Conservation (phyloP, 768 basidiomycete species). For the Lentinula lateritia region DNA sequence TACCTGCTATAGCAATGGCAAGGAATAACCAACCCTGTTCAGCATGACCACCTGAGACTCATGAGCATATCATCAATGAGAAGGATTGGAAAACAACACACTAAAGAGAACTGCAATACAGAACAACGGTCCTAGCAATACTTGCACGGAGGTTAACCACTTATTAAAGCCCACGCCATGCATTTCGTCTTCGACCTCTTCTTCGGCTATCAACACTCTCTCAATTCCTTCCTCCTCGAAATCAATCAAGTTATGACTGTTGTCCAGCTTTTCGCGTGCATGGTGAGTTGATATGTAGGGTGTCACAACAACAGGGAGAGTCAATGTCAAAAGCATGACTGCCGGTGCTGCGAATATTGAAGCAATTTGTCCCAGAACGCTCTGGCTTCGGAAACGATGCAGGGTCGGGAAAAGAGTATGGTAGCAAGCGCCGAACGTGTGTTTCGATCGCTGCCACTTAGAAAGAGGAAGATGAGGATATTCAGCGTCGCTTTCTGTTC, state of each 20-base stretch:
- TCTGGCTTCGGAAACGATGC: slow-evolving; percentile 66
- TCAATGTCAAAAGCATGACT: slow-evolving; percentile 79
- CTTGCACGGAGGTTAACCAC: slow-evolving; percentile 84
- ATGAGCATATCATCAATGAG: slow-evolving; percentile 2
- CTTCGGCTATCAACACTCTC: slow-evolving; percentile 65
- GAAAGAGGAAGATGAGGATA: slow-evolving; percentile 29
- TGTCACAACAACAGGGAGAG: slow-evolving; percentile 83
- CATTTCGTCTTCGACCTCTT: slow-evolving; percentile 64
- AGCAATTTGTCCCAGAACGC: slow-evolving; percentile 63
- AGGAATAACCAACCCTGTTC: slow-evolving; percentile 48
- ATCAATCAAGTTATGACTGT: slow-evolving; percentile 48
- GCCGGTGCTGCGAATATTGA: slow-evolving; percentile 83
- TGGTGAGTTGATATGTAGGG: slow-evolving; percentile 34
- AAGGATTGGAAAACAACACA: slow-evolving; percentile 30
- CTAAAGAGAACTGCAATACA: slow-evolving; percentile 72
- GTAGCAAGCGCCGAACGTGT: slow-evolving; percentile 34
- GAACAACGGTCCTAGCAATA: slow-evolving; percentile 76
- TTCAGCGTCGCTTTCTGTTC: slow-evolving; percentile 34
- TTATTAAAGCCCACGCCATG: slow-evolving; percentile 67
- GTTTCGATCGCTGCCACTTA: slow-evolving; percentile 31
- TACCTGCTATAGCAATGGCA: slow-evolving; percentile 49
- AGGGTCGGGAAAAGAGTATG: slow-evolving; percentile 85
- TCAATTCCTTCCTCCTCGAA: slow-evolving; percentile 77
- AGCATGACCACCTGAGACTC: slow-evolving; percentile 34
- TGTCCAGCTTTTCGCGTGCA: slow-evolving; percentile 36